Evolutionary conservation across 108 stramenopile species (phyloP), one percentile per base, ranked within the genome.

Genomic region (Pseudonitzschia multiseries): DNA sequence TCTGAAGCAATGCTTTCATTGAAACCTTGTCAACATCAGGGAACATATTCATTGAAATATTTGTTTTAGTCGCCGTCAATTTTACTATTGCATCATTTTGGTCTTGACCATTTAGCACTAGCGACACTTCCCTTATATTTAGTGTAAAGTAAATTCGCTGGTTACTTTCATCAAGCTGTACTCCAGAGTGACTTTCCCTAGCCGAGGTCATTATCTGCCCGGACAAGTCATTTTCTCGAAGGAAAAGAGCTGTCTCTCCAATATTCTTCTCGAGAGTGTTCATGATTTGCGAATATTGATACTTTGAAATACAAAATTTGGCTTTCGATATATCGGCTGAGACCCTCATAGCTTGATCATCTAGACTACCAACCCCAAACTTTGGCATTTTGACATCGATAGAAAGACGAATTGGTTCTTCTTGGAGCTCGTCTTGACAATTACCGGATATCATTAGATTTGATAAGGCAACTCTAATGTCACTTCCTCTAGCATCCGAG

Each of bases 341-440:
- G 24, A 93, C 78, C 69, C 68, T 73, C 73, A 89, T 95, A 24
- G 91, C 90, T 65, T 85, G 78, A 54, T 92, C 91, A 22, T 94
- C 89, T 22, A 79, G 65, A 4, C 78, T 82, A 13, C 81, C 83
- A 62, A 78, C 65, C 18, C 74, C 78, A 52, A 76, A 76, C 15
- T 86, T 76, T 2, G 89, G 87, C 42, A 92, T 59, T 51, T 61
- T 26, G 21, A 85, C 82, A 41, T 77, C 57, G 8, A 92, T 68
- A 21, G 73, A 65, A 57, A 90, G 73, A n/a, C 79, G 72, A 59
- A 94, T 84, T 41, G 89, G 84, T 13, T 46, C 62, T 42, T 89
- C 77, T 17, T 89, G 84, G 79, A 92, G 82, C 24, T 59, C 29
- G 36, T 75, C 72, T 21, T 71, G 68, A 61, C 68, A 48, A n/a